Percentiles rank a stretch among this genome's conserved stretches.
These are phyloP conservation scores for Microbotryum intermedium DNA, from an alignment of 1,284 basidiomycete genomes.

Conservation along the genomic window DNA sequence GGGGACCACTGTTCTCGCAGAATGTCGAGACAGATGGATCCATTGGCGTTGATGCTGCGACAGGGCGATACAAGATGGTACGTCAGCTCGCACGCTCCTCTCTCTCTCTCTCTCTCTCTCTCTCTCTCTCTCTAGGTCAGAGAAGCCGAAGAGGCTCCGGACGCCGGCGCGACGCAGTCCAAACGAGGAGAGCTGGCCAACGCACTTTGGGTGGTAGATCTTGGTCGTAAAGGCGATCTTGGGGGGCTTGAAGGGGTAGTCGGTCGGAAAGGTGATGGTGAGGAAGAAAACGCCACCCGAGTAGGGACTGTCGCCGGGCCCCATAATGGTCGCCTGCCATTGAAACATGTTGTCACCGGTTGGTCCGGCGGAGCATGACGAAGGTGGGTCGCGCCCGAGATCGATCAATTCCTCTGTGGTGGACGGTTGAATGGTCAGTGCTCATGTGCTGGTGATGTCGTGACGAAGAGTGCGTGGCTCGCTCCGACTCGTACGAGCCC, in stretches of 20 bases:
- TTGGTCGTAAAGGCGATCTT: conserved; percentile 98
- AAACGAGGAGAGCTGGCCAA: neutral
- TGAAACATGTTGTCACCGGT: conserved; percentile 95
- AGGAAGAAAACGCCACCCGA: conserved; percentile 37
- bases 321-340: conserved; percentile 53
- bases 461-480: too few species aligned
- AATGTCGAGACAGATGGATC: conserved; percentile 83
- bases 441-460: too few species aligned
- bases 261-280: conserved; percentile 78
- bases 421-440: too few species aligned
- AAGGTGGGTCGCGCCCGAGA: conserved; percentile 93
- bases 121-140: too few species aligned
- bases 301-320: conserved; percentile 28
- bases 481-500: too few species aligned
- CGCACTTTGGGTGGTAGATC: conserved; percentile 50
- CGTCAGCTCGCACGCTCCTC: too few species aligned
- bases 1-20: conserved; percentile 69
- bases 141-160: too few species aligned
- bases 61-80: conserved; percentile 35
- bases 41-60: conserved; percentile 95
- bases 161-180: too few species aligned
- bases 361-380: conserved; percentile 92
- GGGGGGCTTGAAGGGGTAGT: conserved; percentile 98
- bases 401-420: conserved; percentile 79
- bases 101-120: too few species aligned